Evolutionary conservation across 345 rosid genomes (phyloP).

Genomic region (Brassica cretica): DNA sequence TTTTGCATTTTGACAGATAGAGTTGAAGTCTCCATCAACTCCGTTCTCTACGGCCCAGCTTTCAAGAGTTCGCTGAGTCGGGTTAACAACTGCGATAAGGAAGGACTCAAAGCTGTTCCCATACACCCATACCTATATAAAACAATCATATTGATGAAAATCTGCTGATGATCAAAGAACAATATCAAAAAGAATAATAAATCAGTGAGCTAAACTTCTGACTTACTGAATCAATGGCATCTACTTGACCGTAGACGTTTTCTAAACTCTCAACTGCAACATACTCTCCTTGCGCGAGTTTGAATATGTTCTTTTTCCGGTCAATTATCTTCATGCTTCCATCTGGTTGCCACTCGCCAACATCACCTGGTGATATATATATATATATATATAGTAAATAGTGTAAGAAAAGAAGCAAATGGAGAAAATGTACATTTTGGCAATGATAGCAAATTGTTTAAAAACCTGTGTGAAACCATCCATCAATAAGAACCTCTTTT

Average conservation of each 20-base stretch:
- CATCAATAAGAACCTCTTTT: slow-evolving; percentile 70
- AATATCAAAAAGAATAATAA: neutral
- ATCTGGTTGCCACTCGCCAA: slow-evolving; percentile 90
- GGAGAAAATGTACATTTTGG: neutral
- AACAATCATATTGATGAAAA: slow-evolving; percentile 11
- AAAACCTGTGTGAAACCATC: slow-evolving; percentile 90
- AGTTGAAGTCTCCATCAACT: slow-evolving; percentile 55
- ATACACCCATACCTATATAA: slow-evolving; percentile 73
- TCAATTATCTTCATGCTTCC: slow-evolving; percentile 90
- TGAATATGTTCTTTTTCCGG: slow-evolving; percentile 83
- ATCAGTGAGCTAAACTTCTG: neutral
- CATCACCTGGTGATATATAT: slow-evolving; percentile 55
- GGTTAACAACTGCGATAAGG: slow-evolving; percentile 71
- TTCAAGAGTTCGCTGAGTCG: slow-evolving; percentile 60
- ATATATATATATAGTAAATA: neutral
- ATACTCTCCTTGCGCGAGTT: slow-evolving; percentile 93
- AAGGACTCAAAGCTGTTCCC: slow-evolving; percentile 53
- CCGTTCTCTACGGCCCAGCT: slow-evolving; percentile 66
- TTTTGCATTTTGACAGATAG: slow-evolving; percentile 60
- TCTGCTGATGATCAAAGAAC: neutral
- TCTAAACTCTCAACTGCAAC: slow-evolving; percentile 90
- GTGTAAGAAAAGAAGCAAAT: neutral
- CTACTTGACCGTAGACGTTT: slow-evolving; percentile 59
- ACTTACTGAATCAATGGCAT: slow-evolving; percentile 66
- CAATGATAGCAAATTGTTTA: neutral